Base-by-base conservation (phyloP, 208 protist species). In the Herpetomonas samuelpessoai region DNA sequence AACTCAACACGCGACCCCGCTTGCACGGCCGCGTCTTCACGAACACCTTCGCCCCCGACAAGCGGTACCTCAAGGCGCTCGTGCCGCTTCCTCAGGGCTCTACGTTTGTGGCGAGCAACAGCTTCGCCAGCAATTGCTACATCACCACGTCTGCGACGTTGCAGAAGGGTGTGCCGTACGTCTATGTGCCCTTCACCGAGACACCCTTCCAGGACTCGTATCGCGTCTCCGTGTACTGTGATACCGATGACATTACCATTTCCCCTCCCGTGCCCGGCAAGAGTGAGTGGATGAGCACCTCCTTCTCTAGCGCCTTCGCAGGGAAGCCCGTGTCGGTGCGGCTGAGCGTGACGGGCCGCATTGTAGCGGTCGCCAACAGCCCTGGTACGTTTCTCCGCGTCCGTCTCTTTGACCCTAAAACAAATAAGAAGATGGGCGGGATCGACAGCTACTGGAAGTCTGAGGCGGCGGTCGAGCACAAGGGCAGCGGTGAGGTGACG, bases 151-250 rank as follows among this genome's bases (percentile, higher is more conserved):
- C 80, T 19, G 85, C 81, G 16, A 68, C 31, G 26, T 73, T 96
- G 16, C 62, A 81, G 29, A 73, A 70, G 35, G 80, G 76, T n/a
- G 73, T 65, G 52, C 61, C 74, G 26, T 96, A 93, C 69, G 81
- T 88, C 21, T 96, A 88, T 61, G 88, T 96, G 55, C 90, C 90
- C 46, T 93, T 96, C 71, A 93, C 90, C 28, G 85, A 93, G 58
- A 64, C 53, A 10, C 90, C 90, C 0, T 86, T 66, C 52, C 62
- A 86, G 44, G 90, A 93, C 71, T 78, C 68, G 29, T 96, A 81
- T 62, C 71, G 84, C 39, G 77, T 92, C 39, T 88, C 80, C 41
- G 79, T 94, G n/a, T 96, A 93, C 72, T 92, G 83, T 68, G 90
- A 96, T 53, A 85, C 76, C 1, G 83, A 92, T 60, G 77, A 92